Base-by-base conservation (phyloP, 768 basidiomycete genomes). In the Suillus bovinus region DNA sequence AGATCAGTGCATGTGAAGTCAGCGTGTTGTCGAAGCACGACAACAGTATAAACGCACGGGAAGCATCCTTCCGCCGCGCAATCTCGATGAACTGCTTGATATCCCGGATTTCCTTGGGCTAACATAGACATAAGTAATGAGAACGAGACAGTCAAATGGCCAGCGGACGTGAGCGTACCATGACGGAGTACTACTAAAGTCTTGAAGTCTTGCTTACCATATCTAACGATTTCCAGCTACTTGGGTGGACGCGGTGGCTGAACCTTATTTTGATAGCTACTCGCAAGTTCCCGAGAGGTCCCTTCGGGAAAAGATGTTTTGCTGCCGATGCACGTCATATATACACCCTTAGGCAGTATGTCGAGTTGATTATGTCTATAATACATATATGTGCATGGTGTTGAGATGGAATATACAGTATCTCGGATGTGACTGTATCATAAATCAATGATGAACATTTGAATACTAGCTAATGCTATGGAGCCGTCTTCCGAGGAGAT, bases 31-130 rank as follows among this genome's bases (percentile, higher is more conserved):
- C 38, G 31, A 22, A 22, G 13, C 4, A 36, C n/a, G 22, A 39
- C 11, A 3, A 20, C n/a, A 16, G 31, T 20, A 17, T 29, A 47
- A 42, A 89, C 96, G 78, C 74, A 97, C 96, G 88, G 64, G 86
- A 87, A 68, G 97, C 97, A 86, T 97, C 96, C 86, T 94, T 96
- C 82, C 96, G 88, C 83, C 89, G 88, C 61, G 96, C 90, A 77
- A 96, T 93, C 82, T 94, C 90, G 78, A 99, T 92, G 83, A 99
- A 98, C 79, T 93, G 84, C 84, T 99, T 99, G 86, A 99, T 98
- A 80, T 99, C 96, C 71, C 85, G 84, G 82, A 99, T 89, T 87
- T 98, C 93, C 82, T 97, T 95, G 64, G 96, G 95, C 96, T 98
- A 72, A 3, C 5, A 29, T 8, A 29, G 11, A 58, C 39, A 39